Evolutionary conservation across 441 rosid genomes (phyloP), one percentile per base, ranked within the genome.

Genomic region (Erodium texanum): DNA sequence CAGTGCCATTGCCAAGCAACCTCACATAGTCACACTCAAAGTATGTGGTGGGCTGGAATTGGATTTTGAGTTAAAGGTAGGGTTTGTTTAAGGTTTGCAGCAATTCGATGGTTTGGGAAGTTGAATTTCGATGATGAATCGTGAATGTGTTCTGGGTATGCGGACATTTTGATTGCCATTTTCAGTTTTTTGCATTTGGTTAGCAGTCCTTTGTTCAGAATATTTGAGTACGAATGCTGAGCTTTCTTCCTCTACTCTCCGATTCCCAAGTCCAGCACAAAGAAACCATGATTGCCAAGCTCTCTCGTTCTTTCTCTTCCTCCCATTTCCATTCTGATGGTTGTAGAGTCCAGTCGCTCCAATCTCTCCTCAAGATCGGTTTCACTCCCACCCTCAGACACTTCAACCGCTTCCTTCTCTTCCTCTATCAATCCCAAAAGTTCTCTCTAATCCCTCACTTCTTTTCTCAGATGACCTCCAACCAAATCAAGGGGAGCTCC

Each of bases 321-420:
- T 24, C 22, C 32, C 83, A 68, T 70, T 86, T 15, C 1, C 58
- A 50, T 50, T 8, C 7, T 20, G 12, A 50, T 50, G 19, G 20
- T 20, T 18, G 18, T 20, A 11, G 58, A 50, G 58, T 50, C 58
- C 58, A 15, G 58, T 50, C 58, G 19, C 58, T 50, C 58, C 87
- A 83, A 70, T 75, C 82, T 23, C 83, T 87, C 5, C 77, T 87
- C 70, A 87, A 87, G 82, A 80, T 82, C 20, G 93, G 93, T 38
- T 85, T 83, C 80, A 74, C 85, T 69, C 92, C 93, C 24, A 86
- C 89, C 59, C 69, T 78, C 54, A 75, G 76, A 68, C 87, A 90
- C 76, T 66, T 87, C 69, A 79, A 82, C 73, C 72, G 62, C 24
- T 84, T 82, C 74, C 83, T 89, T 45, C 77, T 68, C 23, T 89